Percentiles rank a stretch among this genome's conserved stretches.
Evolutionary conservation across 805 yeast genomes (phyloP).

Genomic region (Tetrapisispora namnaoensis): DNA sequence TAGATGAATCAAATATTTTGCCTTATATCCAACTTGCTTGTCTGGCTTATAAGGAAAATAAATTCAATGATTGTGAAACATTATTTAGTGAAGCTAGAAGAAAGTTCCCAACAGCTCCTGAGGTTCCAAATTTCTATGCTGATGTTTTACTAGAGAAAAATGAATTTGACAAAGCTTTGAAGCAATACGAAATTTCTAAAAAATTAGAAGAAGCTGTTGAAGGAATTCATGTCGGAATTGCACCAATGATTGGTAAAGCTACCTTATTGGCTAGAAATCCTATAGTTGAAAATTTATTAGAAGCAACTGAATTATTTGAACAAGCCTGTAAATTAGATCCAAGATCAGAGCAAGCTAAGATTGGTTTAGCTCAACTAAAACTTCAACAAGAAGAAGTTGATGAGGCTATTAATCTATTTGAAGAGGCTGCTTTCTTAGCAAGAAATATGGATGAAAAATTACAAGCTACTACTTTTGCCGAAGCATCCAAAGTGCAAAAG

Average conservation of each 20-base stretch:
- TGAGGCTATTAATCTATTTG: conserved; percentile 74
- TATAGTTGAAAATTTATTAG: conserved; percentile 35
- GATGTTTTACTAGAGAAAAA: conserved; percentile 81
- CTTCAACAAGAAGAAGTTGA: conserved; percentile 74
- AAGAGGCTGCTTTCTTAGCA: conserved; percentile 71
- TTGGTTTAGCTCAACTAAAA: conserved; percentile 85
- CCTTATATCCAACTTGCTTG: conserved; percentile 91
- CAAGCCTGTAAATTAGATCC: conserved; percentile 80
- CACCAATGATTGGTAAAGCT: conserved; percentile 87
- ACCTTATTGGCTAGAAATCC: conserved; percentile 52
- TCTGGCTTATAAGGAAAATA: conserved; percentile 66
- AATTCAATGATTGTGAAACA: conserved; percentile 47
- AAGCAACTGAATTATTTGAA: conserved; percentile 56
- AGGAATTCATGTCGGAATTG: conserved; percentile 70
- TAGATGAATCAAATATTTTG: conserved; percentile 67
- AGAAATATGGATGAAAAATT: conserved; percentile 79
- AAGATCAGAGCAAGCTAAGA: conserved; percentile 77
- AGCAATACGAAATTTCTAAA: conserved; percentile 78
- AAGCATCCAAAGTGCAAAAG: conserved; percentile 85
- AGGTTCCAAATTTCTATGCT: conserved; percentile 90
- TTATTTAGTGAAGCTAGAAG: conserved; percentile 59
- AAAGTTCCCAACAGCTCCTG: conserved; percentile 79
- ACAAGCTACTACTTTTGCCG: conserved; percentile 85
- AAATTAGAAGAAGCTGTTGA: conserved; percentile 66
- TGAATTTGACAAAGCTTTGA: conserved; percentile 59